Conservation (phyloP, 2,329 filamentous ascomycete species). For the Aspergillus sp. region DNA sequence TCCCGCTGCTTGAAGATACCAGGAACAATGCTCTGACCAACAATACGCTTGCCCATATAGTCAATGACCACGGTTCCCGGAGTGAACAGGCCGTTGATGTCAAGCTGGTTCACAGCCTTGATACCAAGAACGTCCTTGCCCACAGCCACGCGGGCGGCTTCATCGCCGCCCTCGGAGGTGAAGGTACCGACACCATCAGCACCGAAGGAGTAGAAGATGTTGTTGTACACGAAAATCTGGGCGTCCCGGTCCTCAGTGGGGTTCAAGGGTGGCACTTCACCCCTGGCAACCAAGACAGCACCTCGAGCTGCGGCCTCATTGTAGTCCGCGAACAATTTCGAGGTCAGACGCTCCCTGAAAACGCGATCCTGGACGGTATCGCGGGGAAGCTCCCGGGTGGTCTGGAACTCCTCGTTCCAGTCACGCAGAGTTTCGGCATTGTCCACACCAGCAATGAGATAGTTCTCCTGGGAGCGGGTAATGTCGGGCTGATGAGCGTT, state of each 20-base stretch:
- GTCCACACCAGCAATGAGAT: constrained; percentile 80
- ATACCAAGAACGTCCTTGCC: constrained; percentile 95
- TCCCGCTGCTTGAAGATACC: constrained; percentile 99
- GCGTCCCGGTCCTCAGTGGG: constrained; percentile 88
- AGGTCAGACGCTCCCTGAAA: constrained; percentile 86
- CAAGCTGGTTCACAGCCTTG: constrained; percentile 90
- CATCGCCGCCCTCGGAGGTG: constrained; percentile 89
- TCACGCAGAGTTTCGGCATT: constrained; percentile 91
- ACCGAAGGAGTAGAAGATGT: constrained; percentile 98
- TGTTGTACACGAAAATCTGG: constrained; percentile 99
- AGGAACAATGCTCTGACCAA: constrained; percentile 95
- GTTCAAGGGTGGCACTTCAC: constrained; percentile 88
- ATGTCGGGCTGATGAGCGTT: constrained; percentile 73
- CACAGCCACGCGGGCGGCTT: constrained; percentile 89
- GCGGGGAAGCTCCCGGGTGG: constrained; percentile 86
- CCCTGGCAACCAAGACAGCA: constrained; percentile 82
- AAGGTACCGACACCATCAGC: constrained; percentile 97
- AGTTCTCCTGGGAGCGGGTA: constrained; percentile 86
- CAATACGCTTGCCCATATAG: constrained; percentile 93
- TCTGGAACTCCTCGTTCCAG: constrained; percentile 99
- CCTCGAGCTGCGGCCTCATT: constrained; percentile 90
- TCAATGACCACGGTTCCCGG: constrained; percentile 95
- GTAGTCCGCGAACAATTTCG: constrained; percentile 96
- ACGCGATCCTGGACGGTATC: constrained; percentile 92
- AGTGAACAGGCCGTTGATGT: constrained; percentile 89